A percentile compares a stretch with the other conserved stretches of the same genome.
These are phyloP conservation scores for Blepharisma japonicum DNA, from an alignment of 73 alveolate species.

Conservation along the genomic window DNA sequence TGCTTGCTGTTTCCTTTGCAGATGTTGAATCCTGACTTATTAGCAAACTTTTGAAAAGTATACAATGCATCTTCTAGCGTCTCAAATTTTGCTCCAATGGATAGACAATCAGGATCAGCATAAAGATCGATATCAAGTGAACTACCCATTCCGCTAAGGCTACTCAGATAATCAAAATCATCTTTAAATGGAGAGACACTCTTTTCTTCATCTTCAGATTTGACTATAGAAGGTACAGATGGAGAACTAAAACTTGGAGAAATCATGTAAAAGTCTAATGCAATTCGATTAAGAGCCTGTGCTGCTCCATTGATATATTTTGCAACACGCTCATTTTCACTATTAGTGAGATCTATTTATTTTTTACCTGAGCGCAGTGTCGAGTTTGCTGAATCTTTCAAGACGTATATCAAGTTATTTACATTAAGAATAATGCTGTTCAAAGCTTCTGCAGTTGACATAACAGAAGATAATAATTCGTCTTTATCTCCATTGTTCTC, in stretches of 20 bases:
- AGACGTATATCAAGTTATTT: neutral
- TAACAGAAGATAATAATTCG: neutral
- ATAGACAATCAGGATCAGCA: neutral
- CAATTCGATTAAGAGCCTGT: neutral
- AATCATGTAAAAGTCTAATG: neutral
- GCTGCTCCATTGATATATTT: neutral
- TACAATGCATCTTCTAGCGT: conserved; percentile 1
- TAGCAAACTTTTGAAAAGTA: neutral
- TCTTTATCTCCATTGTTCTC: no score
- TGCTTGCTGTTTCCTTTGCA: conserved; percentile 28
- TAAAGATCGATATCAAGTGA: neutral
- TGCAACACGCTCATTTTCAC: neutral
- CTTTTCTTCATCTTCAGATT: no score
- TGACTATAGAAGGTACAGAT: no score
- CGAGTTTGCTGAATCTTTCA: neutral
- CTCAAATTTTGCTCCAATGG: neutral
- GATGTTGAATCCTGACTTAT: neutral
- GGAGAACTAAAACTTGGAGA: neutral
- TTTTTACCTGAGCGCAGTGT: conserved; percentile 7
- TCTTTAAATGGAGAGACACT: no score
- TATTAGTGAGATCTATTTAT: neutral
- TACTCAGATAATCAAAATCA: no score
- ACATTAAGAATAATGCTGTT: neutral
- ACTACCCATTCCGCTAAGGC: no score
- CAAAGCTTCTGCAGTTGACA: neutral